Evolutionary conservation across 805 yeast species (phyloP).

Genomic region (Wickerhamomyces pijperi): DNA sequence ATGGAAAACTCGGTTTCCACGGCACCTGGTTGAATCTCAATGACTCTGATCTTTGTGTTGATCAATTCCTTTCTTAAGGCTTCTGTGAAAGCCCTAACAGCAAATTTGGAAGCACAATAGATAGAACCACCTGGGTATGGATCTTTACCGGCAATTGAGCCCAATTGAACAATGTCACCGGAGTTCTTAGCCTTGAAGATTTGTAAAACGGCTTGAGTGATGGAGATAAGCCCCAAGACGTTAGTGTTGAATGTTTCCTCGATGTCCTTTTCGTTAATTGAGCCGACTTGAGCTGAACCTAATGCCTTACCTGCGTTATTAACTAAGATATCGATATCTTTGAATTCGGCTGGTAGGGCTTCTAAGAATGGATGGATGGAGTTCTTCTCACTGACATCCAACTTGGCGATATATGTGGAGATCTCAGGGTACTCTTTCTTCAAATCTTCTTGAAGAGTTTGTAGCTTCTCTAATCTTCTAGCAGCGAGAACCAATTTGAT

Average conservation of each 20-base stretch:
- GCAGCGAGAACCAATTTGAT: conserved; percentile 68
- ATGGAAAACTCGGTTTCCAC: conserved; percentile 59
- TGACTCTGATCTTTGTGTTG: conserved; percentile 54
- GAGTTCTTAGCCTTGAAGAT: conserved; percentile 56
- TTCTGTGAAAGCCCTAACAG: conserved; percentile 60
- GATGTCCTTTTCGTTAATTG: conserved; percentile 51
- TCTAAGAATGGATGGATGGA: conserved; percentile 41
- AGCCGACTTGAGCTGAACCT: conserved; percentile 71
- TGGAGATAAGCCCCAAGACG: conserved; percentile 72
- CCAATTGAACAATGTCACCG: conserved; percentile 67
- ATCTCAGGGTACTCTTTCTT: conserved; percentile 34
- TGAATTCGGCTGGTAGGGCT: conserved; percentile 45
- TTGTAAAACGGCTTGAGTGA: conserved; percentile 73
- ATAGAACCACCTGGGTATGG: conserved; percentile 73
- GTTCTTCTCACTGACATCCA: conserved; percentile 49
- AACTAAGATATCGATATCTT: conserved; percentile 53
- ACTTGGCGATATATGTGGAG: conserved; percentile 30
- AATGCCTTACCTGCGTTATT: conserved; percentile 76
- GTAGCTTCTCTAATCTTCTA: conserved; percentile 57
- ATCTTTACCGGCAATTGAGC: conserved; percentile 73
- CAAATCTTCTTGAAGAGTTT: conserved; percentile 36
- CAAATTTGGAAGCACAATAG: conserved; percentile 68
- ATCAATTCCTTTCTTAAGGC: conserved; percentile 67
- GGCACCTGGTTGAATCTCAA: conserved; percentile 59
- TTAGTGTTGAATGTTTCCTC: conserved; percentile 75